Evolutionary conservation across 257 asterid species (phyloP).

Genomic region (Forsythia suspensa): DNA sequence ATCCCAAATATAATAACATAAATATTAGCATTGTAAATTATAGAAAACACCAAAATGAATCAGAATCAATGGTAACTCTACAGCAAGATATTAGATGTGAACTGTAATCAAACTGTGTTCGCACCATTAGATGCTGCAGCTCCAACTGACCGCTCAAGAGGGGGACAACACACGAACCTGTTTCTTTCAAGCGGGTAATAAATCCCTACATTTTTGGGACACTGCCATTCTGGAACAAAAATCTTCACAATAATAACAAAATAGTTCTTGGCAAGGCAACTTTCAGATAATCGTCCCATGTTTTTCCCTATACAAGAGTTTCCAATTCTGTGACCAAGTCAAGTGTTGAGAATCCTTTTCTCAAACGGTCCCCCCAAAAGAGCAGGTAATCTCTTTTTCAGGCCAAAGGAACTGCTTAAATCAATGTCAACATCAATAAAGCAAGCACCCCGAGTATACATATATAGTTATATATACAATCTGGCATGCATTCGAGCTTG

Average conservation of each 20-base stretch:
- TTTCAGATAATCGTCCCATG: background rate
- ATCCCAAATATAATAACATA: background rate
- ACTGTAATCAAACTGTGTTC: background rate
- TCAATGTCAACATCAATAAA: constrained; percentile 11
- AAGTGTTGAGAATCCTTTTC: background rate
- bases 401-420: constrained; percentile 14
- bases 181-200: background rate
- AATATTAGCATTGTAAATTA: background rate
- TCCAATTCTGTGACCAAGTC: constrained; percentile 3
- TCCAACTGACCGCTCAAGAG: background rate
- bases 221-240: background rate
- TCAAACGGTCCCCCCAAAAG: constrained; percentile 15
- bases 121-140: background rate
- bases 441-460: background rate
- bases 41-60: background rate
- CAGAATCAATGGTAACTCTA: background rate
- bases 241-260: background rate
- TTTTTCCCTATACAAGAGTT: background rate
- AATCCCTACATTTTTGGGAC: background rate
- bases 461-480: constrained; percentile 5
- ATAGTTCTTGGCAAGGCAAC: background rate
- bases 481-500: constrained; percentile 14
- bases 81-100: background rate
- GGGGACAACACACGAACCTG: background rate
- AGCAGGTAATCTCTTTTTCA: background rate